Evolutionary conservation across 192 early-diverging fungal genomes (phyloP), one percentile per base, ranked within the genome.

Genomic region (Rhizophagus sp.): DNA sequence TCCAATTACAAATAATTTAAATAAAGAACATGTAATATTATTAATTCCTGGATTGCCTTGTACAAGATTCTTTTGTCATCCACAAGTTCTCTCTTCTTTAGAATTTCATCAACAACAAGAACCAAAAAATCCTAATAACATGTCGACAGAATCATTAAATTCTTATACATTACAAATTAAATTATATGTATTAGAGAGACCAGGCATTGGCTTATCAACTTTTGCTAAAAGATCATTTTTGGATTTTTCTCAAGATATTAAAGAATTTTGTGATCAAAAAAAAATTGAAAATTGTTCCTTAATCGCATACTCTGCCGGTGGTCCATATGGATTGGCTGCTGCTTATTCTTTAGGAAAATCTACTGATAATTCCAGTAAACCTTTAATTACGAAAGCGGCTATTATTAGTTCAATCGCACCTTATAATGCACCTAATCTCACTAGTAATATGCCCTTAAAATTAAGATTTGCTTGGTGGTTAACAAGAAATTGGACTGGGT

Each of bases 381-480:
- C 73, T 33, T 24, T 62, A 33, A 44, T 73, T 34, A 66, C 10
- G 4, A 81, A 76, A 44, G 7, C 44, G 6, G 80, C 80, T 25
- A 76, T 76, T 67, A 81, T 81, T 57, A 81, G 80, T 57, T 75
- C 73, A 9, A 61, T 67, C 3, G 72, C 80, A 24, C 80, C 80
- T 44, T 67, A 76, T 69, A 27, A 47, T 33, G 62, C 62, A 6
- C 80, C 80, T 25, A 52, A 61, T 36, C 8, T 39, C 3, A 75
- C 71, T 67, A 13, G 8, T 34, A n/a, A 27, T 7, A 81, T 81
- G 80, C 73, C 73, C 11, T 64, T 9, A 8, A 81, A 75, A 50
- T 63, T 81, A 49, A 81, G 67, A 67, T n/a, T 81, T 34, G 80
- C 80, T 34, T 81, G 80, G 75, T 76, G 61, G 70, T 64, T 80